Evolutionary conservation across 1,139 yeast genomes (phyloP).

Genomic region (Taphrina confusa): DNA sequence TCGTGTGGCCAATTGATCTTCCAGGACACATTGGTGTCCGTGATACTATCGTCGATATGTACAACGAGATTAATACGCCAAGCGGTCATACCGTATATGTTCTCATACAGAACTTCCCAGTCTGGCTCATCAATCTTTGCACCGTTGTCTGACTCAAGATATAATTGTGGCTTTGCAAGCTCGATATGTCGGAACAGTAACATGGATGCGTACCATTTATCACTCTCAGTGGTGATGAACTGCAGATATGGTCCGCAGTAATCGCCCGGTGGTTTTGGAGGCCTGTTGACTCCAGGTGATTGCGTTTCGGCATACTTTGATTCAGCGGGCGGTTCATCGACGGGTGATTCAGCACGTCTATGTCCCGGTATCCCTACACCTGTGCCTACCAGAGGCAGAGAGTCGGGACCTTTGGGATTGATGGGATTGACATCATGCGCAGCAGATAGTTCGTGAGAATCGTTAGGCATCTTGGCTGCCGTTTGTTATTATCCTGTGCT

Average conservation of each 20-base stretch:
- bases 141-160: slow-evolving; percentile 7
- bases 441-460: slow-evolving; percentile 21
- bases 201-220: slow-evolving; percentile 20
- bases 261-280: slow-evolving; percentile 29
- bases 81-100: slow-evolving; percentile 26
- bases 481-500: no score
- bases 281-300: slow-evolving; percentile 27
- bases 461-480: slow-evolving; percentile 15
- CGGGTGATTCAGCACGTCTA: slow-evolving; percentile 15
- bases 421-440: slow-evolving; percentile 24
- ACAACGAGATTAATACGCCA: slow-evolving; percentile 26
- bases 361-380: slow-evolving; percentile 28
- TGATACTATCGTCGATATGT: neutral
- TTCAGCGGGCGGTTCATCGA: slow-evolving; percentile 29
- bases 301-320: slow-evolving; percentile 26
- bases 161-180: slow-evolving; percentile 3
- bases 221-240: slow-evolving; percentile 14
- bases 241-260: slow-evolving; percentile 31
- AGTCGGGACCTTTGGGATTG: slow-evolving; percentile 20
- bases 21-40: slow-evolving; percentile 30
- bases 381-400: slow-evolving; percentile 17
- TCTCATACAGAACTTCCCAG: slow-evolving; percentile 27
- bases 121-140: slow-evolving; percentile 22
- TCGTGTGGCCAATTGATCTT: slow-evolving; percentile 20
- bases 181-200: slow-evolving; percentile 17